A percentile compares a stretch with the other conserved stretches of the same genome.
These are phyloP conservation scores for Penicillium paxilli DNA, from an alignment of 495 filamentous ascomycete genomes.

Conservation along the genomic window DNA sequence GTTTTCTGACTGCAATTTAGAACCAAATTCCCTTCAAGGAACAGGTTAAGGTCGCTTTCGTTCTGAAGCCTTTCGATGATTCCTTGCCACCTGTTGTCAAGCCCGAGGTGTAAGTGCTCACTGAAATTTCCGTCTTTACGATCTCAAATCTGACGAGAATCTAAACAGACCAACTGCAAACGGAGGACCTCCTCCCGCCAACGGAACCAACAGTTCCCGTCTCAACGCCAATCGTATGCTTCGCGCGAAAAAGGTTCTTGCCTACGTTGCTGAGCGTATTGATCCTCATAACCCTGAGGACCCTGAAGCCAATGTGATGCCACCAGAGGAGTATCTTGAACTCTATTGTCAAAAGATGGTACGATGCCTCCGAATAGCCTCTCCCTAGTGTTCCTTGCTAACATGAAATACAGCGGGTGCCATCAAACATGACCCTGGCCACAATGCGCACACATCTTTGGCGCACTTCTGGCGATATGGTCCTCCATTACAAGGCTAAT, in stretches of 20 bases:
- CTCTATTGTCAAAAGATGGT: conserved; percentile 92
- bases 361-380: conserved; percentile 6
- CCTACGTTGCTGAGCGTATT: conserved; percentile 88
- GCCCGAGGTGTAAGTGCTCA: conserved; percentile 50
- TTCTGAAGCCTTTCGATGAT: conserved; percentile 82
- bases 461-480: conserved; percentile 87
- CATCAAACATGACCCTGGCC: conserved; percentile 81
- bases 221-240: conserved; percentile 98
- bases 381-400: conserved; percentile 2
- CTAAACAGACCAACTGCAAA: conserved; percentile 23
- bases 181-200: conserved; percentile 17
- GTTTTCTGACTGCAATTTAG: conserved; percentile 31
- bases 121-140: neutral
- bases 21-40: conserved; percentile 87
- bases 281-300: conserved; percentile 59
- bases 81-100: conserved; percentile 67
- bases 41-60: conserved; percentile 89
- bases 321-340: conserved; percentile 90
- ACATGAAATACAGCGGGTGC: conserved; percentile 50
- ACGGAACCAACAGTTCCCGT: conserved; percentile 64
- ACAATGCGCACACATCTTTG: conserved; percentile 89
- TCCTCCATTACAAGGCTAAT: conserved; percentile 88
- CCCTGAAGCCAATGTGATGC: conserved; percentile 59
- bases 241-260: conserved; percentile 89
- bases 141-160: conserved; percentile 9